A percentile compares a stretch with the other conserved stretches of the same genome.
These are phyloP conservation scores for Cyanidiococcus yangmingshanensis DNA, from an alignment of 23 red algal species.

Conservation along the genomic window DNA sequence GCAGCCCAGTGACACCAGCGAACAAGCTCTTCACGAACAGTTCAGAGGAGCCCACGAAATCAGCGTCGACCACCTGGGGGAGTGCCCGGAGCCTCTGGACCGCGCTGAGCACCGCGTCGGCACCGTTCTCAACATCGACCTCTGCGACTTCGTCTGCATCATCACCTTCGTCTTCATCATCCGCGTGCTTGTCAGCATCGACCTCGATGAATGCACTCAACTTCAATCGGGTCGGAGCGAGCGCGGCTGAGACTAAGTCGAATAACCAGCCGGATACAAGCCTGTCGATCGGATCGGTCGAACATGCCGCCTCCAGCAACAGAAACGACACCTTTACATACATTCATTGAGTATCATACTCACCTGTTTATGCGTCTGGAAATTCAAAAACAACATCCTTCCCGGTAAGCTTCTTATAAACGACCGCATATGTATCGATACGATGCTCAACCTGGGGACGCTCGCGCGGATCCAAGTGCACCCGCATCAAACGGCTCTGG, in stretches of 20 bases:
- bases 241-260: no score
- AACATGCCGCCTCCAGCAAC: no score
- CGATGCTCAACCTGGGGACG: conserved; percentile 84
- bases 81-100: neutral
- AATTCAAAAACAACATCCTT: conserved; percentile 98
- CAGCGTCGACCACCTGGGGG: neutral
- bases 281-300: no score
- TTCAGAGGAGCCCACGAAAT: neutral
- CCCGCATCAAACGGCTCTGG: conserved; percentile 57
- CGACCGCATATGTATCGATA: conserved; percentile 66
- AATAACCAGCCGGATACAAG: no score
- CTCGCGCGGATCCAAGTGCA: conserved; percentile 89
- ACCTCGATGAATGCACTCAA: neutral
- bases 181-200: neutral
- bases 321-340: neutral
- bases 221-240: neutral
- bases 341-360: neutral
- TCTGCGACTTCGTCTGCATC: neutral
- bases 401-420: conserved; percentile 98
- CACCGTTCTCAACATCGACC: no score
- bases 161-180: neutral
- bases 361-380: conserved; percentile 5
- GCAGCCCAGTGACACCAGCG: neutral
- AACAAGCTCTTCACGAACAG: neutral
- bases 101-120: neutral